Percentiles rank a stretch among this genome's conserved stretches.
Conservation (phyloP, 23 red algal species). For the Agarophyton chilense region DNA sequence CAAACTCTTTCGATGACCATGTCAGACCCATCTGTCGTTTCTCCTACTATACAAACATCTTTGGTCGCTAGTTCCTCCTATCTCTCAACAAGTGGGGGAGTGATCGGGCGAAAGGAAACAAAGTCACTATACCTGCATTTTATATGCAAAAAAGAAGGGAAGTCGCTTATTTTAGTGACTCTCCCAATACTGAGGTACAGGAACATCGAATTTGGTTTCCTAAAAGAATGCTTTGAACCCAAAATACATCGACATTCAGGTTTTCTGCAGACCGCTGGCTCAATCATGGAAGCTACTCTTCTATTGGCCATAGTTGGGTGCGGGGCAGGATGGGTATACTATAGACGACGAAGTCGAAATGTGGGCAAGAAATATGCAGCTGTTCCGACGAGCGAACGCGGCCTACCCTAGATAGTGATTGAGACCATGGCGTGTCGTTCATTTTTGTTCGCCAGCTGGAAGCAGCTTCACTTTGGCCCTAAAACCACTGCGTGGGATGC, state of each 20-base stretch:
- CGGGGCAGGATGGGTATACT: constrained; percentile 46
- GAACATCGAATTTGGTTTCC: constrained; percentile 77
- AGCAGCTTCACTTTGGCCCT: neutral
- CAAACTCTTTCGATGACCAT: constrained; percentile 65
- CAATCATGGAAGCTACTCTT: constrained; percentile 42
- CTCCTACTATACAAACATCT: constrained; percentile 12
- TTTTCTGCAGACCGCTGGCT: constrained; percentile 66
- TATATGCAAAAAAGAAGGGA: constrained; percentile 51
- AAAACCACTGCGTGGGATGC: neutral
- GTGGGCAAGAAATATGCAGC: constrained; percentile 18
- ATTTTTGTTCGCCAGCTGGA: neutral
- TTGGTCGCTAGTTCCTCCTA: constrained; percentile 10
- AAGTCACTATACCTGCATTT: constrained; percentile 56
- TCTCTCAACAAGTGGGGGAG: constrained; percentile 29
- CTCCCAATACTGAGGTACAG: constrained; percentile 55
- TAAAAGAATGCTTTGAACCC: constrained; percentile 65
- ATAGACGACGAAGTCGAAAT: constrained; percentile 28
- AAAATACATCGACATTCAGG: constrained; percentile 39
- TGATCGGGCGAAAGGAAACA: constrained; percentile 31
- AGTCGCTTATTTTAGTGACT: constrained; percentile 59
- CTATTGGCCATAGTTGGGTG: constrained; percentile 27
- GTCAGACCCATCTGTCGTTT: constrained; percentile 48
- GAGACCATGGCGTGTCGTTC: too few relatives aligned
- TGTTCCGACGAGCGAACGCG: constrained; percentile 2
- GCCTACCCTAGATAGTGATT: neutral